Evolutionary conservation across 1,284 basidiomycete species (phyloP).

Genomic region (Ganoderma multipileum): DNA sequence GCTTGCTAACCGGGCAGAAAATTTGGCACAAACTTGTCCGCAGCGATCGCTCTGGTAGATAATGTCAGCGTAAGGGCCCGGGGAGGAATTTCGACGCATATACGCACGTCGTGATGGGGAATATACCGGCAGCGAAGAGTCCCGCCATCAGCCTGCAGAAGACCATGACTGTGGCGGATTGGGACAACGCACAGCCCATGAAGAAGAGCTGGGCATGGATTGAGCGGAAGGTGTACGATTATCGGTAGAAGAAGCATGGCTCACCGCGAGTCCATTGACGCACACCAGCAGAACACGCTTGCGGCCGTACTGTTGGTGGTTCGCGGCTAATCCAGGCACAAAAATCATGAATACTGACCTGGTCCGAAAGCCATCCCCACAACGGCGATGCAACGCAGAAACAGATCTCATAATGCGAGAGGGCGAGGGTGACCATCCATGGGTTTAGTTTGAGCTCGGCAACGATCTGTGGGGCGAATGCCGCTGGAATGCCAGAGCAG

Average conservation of each 20-base stretch:
- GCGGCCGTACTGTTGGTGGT: slow-evolving; percentile 6
- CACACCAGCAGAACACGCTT: slow-evolving; percentile 11
- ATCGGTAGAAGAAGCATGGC: background rate
- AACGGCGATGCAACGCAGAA: slow-evolving; percentile 10
- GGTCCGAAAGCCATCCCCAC: slow-evolving; percentile 11
- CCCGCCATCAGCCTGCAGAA: slow-evolving; percentile 4
- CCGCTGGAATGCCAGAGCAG: background rate
- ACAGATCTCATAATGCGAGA: slow-evolving; percentile 10
- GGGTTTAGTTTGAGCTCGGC: slow-evolving; percentile 1
- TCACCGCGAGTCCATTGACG: slow-evolving; percentile 11
- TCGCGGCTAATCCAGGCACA: too few relatives aligned
- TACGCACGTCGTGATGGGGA: slow-evolving; percentile 1
- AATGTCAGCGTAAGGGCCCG: background rate
- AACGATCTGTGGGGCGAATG: slow-evolving; percentile 2
- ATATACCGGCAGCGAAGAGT: slow-evolving; percentile 3
- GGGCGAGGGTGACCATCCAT: slow-evolving; percentile 2
- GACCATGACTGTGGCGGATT: background rate
- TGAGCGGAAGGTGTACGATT: background rate
- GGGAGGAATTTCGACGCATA: background rate
- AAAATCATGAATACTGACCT: background rate
- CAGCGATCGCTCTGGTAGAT: background rate
- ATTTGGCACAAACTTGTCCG: background rate
- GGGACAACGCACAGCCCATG: slow-evolving; percentile 6
- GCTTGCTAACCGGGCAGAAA: background rate
- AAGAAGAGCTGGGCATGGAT: background rate